These are phyloP conservation scores for Talaromyces marneffei DNA, from an alignment of 2,329 filamentous ascomycete species.

Conservation along the genomic window DNA sequence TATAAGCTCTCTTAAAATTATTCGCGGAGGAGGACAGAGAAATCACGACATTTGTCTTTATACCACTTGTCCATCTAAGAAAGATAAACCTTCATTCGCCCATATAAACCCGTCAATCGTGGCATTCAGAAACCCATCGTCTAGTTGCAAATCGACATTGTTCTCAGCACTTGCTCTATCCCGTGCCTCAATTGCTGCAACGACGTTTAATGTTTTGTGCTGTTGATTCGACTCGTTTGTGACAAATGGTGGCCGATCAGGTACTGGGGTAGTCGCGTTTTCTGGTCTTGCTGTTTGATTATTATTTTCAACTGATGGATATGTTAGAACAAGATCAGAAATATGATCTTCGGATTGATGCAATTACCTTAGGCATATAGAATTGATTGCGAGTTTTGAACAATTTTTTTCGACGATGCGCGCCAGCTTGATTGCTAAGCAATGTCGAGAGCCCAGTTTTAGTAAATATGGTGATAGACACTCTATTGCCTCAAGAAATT, in stretches of 20 bases:
- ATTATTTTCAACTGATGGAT: not conserved
- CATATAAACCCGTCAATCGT: not conserved
- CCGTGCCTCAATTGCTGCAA: not conserved
- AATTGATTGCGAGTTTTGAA: not conserved
- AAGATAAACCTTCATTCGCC: not conserved
- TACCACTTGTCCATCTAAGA: not conserved
- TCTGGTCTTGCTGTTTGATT: not conserved
- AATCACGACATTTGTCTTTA: not conserved
- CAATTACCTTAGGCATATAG: not conserved
- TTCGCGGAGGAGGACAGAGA: no score
- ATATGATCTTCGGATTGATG: not conserved
- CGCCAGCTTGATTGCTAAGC: not conserved
- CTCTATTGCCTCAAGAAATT: not conserved
- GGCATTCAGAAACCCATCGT: constrained; percentile 1
- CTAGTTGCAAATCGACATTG: not conserved
- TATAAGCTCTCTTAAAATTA: no score
- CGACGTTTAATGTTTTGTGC: not conserved
- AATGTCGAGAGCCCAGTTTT: not conserved
- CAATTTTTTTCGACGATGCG: not conserved
- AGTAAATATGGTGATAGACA: not conserved
- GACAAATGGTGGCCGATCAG: not conserved
- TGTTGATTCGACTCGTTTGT: not conserved
- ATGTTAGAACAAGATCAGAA: not conserved
- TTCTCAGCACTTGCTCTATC: not conserved
- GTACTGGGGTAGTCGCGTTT: not conserved